Percentiles rank a stretch among this genome's conserved stretches.
These are phyloP conservation scores for Debaryomyces coudertii DNA, from an alignment of 1,139 yeast species.

Conservation along the genomic window DNA sequence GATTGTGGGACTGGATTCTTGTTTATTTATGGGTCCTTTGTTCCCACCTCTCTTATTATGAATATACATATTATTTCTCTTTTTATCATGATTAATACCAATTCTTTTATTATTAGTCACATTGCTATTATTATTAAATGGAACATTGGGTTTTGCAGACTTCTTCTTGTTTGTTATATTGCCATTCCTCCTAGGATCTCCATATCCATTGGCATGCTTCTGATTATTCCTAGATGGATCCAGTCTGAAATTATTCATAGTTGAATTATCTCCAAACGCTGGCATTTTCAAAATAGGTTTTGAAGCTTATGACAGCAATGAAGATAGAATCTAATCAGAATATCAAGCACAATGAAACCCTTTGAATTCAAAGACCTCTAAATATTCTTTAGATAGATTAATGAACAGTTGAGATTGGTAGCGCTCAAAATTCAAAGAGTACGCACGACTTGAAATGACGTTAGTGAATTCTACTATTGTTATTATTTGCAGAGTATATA, in stretches of 20 bases:
- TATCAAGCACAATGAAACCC: slow-evolving; percentile 4
- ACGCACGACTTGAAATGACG: slow-evolving; percentile 2
- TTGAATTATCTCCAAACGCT: slow-evolving; percentile 27
- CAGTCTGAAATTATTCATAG: slow-evolving; percentile 10
- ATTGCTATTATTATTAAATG: slow-evolving; percentile 10
- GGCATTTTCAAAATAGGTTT: slow-evolving; percentile 22
- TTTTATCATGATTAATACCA: slow-evolving; percentile 8
- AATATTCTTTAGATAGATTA: not conserved
- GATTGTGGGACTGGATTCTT: not conserved
- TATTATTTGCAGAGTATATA: not conserved
- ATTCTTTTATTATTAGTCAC: slow-evolving; percentile 6
- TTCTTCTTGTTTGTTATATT: slow-evolving; percentile 11
- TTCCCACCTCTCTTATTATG: slow-evolving; percentile 5
- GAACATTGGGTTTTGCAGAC: slow-evolving; percentile 14
- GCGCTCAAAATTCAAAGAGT: not conserved
- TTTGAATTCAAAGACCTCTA: not conserved
- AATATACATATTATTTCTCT: slow-evolving; percentile 5
- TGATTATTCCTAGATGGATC: slow-evolving; percentile 9
- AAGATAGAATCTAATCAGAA: slow-evolving; percentile 9
- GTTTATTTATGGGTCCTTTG: not conserved
- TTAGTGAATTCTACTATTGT: not conserved
- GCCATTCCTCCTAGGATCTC: slow-evolving; percentile 25
- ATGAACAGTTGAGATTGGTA: slow-evolving; percentile 5
- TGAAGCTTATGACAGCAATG: slow-evolving; percentile 5
- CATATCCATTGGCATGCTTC: slow-evolving; percentile 17